A percentile compares a stretch with the other conserved stretches of the same genome.
Evolutionary conservation across 2,329 filamentous ascomycete species (phyloP).

Genomic region (Teratosphaeria zuluensis): DNA sequence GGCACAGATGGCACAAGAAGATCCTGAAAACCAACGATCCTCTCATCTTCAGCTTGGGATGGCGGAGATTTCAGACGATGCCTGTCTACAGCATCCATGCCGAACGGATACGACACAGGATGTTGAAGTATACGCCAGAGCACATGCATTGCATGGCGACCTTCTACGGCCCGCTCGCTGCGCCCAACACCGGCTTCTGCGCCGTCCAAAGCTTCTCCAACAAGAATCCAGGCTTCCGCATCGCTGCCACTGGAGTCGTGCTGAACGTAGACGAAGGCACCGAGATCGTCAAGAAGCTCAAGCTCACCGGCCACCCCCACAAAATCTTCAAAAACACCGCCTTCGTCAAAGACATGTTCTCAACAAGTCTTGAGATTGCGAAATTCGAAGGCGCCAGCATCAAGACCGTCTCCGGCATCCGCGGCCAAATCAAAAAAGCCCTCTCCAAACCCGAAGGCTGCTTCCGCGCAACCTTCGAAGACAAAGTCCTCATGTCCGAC

Average conservation of each 20-base stretch:
- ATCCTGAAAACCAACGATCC: conserved; percentile 98
- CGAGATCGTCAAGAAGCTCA: conserved; percentile 99
- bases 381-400: conserved; percentile 97
- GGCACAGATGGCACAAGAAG: conserved; percentile 98
- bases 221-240: conserved; percentile 79
- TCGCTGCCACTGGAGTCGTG: conserved; percentile 89
- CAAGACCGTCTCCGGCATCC: conserved; percentile 88
- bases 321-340: conserved; percentile 99
- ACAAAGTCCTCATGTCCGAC: conserved; percentile 94
- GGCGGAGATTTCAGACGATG: conserved; percentile 86
- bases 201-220: conserved; percentile 84
- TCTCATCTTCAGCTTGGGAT: conserved; percentile 91
- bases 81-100: conserved; percentile 94
- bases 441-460: conserved; percentile 87
- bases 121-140: conserved; percentile 98
- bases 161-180: conserved; percentile 88
- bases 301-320: conserved; percentile 84
- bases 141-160: conserved; percentile 99
- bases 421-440: conserved; percentile 94
- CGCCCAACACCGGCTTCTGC: conserved; percentile 91
- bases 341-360: conserved; percentile 99
- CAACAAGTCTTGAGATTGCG: conserved; percentile 80
- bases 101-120: conserved; percentile 83
- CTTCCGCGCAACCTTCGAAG: conserved; percentile 95
- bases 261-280: conserved; percentile 89